phyloP scores from a whole-genome alignment of 441 rosid genomes.

The Omphalea diandra region DNA sequence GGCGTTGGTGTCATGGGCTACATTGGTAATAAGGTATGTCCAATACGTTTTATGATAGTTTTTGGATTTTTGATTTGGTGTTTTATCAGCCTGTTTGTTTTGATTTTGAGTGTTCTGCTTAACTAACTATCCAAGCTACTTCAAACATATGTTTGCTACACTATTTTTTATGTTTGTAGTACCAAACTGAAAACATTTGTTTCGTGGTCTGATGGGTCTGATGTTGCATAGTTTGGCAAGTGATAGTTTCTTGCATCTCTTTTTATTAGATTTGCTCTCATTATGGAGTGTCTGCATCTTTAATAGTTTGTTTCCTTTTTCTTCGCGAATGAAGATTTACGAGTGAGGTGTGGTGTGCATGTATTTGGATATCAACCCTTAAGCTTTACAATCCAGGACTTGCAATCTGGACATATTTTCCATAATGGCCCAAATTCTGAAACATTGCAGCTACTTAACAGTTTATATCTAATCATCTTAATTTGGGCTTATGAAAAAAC shows the following conservation, averaged over 20 bases:
- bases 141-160: neutral
- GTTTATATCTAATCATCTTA: neutral
- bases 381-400: neutral
- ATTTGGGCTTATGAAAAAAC: neutral
- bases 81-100: neutral
- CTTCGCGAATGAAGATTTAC: neutral
- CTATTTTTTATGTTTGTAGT: neutral
- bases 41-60: slow-evolving; percentile 17
- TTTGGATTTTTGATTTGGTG: neutral
- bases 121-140: neutral
- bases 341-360: neutral
- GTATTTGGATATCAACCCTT: neutral
- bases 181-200: neutral
- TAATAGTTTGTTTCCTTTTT: neutral
- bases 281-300: neutral
- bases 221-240: neutral
- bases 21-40: slow-evolving; percentile 88
- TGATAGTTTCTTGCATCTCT: neutral
- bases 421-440: neutral
- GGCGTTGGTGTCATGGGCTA: slow-evolving; percentile 98
- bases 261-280: neutral
- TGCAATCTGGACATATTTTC: neutral
- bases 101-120: neutral
- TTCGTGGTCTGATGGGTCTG: neutral
- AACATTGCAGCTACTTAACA: neutral